Base-by-base conservation (phyloP, 176 grass and related monocot species). In the Echinochloa phyllopogon region DNA sequence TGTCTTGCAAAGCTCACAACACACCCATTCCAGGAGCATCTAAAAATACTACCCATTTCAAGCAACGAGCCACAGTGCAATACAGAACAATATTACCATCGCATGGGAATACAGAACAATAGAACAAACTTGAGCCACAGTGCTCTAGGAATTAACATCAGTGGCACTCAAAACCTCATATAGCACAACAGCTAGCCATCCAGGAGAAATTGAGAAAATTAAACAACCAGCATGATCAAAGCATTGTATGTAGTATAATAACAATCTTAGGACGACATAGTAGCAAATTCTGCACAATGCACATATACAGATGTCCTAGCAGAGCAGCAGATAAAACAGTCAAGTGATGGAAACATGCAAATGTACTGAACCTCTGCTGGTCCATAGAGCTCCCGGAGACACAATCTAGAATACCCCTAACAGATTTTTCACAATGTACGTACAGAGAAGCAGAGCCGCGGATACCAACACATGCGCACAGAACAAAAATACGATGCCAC, bases 401-500 rank as follows among this genome's bases (percentile, higher is more conserved):
- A 56, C 81, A 65, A 10, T 9, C n/a, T 73, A 74, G 14, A 74
- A 65, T 8, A 27, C 18, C 57, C 47, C 40, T 29, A 23, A 65
- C 37, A 20, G 45, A 33, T 44, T 73, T 17, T 6, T 2, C 47
- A 68, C 63, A 68, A 80, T 81, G 64, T 48, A 57, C 37, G 51
- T 69, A 20, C 49, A 82, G 49, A 82, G 49, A 8, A 33, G 23
- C 65, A 12, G 79, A 42, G 64, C 48, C 41, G 50, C 20, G 16
- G 77, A 15, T 7, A 20, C 14, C 37, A 7, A 43, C 3, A 18
- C 14, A 44, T 13, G 79, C 65, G 79, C 79, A 81, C 36, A 81
- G 64, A 81, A 56, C 12, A 68, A 80, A 18, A 23, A 81, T 69
- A 65, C 63, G 64, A 56, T n/a, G 65, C 37, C 65, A 70, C 79